Evolutionary conservation across 176 grass and related monocot species (phyloP).

Genomic region (Cenchrus purpureus): DNA sequence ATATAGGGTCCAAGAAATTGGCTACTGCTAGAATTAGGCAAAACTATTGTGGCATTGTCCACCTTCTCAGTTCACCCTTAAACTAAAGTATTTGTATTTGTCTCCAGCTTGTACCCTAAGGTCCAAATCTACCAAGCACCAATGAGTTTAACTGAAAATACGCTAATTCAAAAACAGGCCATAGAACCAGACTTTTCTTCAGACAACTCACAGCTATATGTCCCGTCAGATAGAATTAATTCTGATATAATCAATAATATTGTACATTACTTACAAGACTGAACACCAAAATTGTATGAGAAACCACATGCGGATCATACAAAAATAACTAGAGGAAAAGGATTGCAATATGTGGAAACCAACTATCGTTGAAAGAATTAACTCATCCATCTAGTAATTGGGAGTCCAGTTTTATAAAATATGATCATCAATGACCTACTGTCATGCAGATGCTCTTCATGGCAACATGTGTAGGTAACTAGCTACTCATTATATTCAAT

Average conservation of each 20-base stretch:
- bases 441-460: background rate
- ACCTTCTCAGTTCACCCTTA: background rate
- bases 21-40: background rate
- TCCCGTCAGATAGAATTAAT: background rate
- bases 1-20: background rate
- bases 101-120: background rate
- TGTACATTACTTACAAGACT: conserved; percentile 44
- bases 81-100: background rate
- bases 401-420: conserved; percentile 7
- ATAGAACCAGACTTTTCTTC: background rate
- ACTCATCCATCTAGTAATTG: conserved; percentile 27
- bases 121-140: background rate
- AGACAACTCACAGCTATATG: background rate
- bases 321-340: conserved; percentile 5
- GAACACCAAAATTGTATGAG: conserved; percentile 35
- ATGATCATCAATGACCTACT: background rate
- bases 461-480: background rate
- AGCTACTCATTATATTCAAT: background rate
- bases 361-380: conserved; percentile 34
- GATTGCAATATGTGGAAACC: background rate
- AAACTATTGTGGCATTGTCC: background rate
- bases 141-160: background rate
- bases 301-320: conserved; percentile 12
- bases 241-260: conserved; percentile 36
- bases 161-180: background rate